A percentile compares a stretch with the other conserved stretches of the same genome.
Evolutionary conservation across 352 stramenopile genomes (phyloP).

Genomic region (Nothophytophthora sp.): DNA sequence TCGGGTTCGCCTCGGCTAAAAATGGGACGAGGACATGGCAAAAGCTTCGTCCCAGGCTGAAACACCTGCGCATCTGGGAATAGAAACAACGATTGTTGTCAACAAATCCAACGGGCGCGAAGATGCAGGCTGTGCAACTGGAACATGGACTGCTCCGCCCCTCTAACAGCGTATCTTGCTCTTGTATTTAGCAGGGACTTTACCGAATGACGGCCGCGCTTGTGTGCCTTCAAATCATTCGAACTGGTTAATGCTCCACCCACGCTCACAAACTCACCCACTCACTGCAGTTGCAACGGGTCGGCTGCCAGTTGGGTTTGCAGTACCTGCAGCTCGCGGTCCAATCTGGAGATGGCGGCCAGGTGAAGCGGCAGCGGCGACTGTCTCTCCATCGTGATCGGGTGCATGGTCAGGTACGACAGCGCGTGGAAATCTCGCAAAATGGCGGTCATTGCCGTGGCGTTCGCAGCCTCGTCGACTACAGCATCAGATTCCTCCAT

Average conservation of each 20-base stretch:
- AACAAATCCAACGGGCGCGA: too few species aligned
- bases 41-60: too few species aligned
- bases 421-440: slow-evolving; percentile 61
- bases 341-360: slow-evolving; percentile 36
- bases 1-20: too few species aligned
- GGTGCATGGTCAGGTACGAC: slow-evolving; percentile 80
- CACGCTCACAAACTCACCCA: slow-evolving; percentile 10
- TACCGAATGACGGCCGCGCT: slow-evolving; percentile 1
- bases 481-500: slow-evolving; percentile 26
- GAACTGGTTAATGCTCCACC: background rate
- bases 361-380: slow-evolving; percentile 69
- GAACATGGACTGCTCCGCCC: too few species aligned
- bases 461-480: slow-evolving; percentile 18
- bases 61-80: slow-evolving; percentile 10
- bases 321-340: slow-evolving; percentile 32
- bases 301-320: slow-evolving; percentile 33
- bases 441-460: slow-evolving; percentile 31
- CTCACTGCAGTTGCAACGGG: slow-evolving; percentile 36
- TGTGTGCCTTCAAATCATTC: slow-evolving; percentile 6
- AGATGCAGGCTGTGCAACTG: slow-evolving; percentile 3
- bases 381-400: slow-evolving; percentile 57
- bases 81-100: slow-evolving; percentile 7
- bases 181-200: slow-evolving; percentile 25
- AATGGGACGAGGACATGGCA: too few species aligned
- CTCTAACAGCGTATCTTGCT: slow-evolving; percentile 17